Base-by-base conservation (phyloP, 345 rosid species). In the Lepidium africanum region DNA sequence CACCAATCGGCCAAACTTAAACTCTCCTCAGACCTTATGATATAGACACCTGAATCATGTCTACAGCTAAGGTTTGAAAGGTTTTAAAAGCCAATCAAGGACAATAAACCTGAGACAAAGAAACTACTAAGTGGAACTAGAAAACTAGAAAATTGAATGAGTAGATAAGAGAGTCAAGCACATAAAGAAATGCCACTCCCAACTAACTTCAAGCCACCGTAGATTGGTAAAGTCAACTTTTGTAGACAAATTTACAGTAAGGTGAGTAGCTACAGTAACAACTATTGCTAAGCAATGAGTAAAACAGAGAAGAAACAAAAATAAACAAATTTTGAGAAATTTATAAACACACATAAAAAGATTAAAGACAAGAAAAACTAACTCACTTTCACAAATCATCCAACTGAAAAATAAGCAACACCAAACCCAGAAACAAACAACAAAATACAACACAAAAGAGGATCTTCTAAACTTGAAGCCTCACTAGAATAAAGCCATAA, bases 261-360 rank as follows among this genome's bases (percentile, higher is more conserved):
- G 55, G 23, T 42, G n/a, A n/a, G n/a, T n/a, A n/a, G n/a, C n/a
- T n/a, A n/a, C 32, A 63, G 66, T 58, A 56, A 54, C 60, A 48
- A 63, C 61, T 36, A 58, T 38, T 37, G 21, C 19, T 54, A 46
- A 64, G 59, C 77, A 73, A 73, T 51, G 60, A 73, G 64, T 45
- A 51, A 37, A 33, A 15, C 58, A 14, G 2, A 58, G 27, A 21
- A 21, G 2, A 1, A 21, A 27, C 19, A 40, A 13, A 14, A 1
- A 25, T 1, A 68, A 36, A n/a, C 6, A 46, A 58, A 47, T 42
- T 15, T 56, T 56, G 9, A 19, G 30, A 37, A 36, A 36, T 10
- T 32, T 67, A 13, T 16, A 54, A 9, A 60, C 36, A 41, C 2
- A 5, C 7, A 51, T 33, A 25, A 60, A 32, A 41, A 59, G 15